These are phyloP conservation scores for Leccinum subgranulosum DNA, from an alignment of 768 basidiomycete species.

Conservation along the genomic window DNA sequence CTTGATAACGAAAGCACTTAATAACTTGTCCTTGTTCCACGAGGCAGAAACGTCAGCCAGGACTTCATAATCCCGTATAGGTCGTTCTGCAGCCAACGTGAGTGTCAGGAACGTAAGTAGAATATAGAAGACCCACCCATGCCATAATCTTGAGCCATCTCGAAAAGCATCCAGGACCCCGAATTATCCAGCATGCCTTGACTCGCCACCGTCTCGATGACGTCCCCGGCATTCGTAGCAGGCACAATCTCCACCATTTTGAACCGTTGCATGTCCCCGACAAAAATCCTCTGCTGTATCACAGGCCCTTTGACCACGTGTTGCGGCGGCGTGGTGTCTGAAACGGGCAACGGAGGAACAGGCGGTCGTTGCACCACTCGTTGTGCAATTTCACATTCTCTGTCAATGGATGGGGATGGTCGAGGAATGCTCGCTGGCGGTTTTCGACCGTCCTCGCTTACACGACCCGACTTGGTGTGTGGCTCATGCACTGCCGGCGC, in stretches of 20 bases:
- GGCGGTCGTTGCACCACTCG: constrained; percentile 33
- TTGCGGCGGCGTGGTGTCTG: constrained; percentile 35
- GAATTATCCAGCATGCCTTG: constrained; percentile 64
- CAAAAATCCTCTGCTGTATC: constrained; percentile 70
- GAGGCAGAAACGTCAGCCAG: constrained; percentile 74
- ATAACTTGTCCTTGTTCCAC: constrained; percentile 82
- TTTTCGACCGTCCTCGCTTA: constrained; percentile 27
- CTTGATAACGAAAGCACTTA: constrained; percentile 80
- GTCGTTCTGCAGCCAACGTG: constrained; percentile 62
- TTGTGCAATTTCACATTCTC: constrained; percentile 21
- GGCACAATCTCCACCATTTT: constrained; percentile 69
- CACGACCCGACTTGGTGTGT: constrained; percentile 14
- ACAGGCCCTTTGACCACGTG: constrained; percentile 28
- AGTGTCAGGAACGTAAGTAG: not conserved
- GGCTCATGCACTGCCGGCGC: constrained; percentile 17
- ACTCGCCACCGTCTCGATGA: constrained; percentile 60
- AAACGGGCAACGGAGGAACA: constrained; percentile 36
- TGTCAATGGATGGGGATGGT: constrained; percentile 22
- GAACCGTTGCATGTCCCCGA: constrained; percentile 74
- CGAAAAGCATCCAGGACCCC: constrained; percentile 88
- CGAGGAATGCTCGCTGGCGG: constrained; percentile 20
- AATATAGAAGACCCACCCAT: constrained; percentile 60
- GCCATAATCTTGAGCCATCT: constrained; percentile 87
- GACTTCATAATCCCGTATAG: constrained; percentile 84
- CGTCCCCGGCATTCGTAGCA: constrained; percentile 67